Base-by-base conservation (phyloP, 768 basidiomycete species). In the Russula virescens region DNA sequence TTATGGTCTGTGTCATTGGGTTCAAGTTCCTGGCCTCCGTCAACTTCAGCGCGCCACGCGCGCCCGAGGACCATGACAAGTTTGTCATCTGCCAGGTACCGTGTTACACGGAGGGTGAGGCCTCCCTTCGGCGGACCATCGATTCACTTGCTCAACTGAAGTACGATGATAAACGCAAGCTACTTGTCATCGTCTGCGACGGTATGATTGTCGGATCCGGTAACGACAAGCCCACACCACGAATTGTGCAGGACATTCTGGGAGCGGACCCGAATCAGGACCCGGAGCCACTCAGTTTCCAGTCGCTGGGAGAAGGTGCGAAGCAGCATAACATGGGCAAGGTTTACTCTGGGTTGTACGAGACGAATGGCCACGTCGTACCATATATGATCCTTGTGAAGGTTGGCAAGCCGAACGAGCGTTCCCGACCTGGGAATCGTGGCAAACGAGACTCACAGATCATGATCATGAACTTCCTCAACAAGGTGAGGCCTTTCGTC, bases 291-390 rank as follows among this genome's bases (percentile, higher is more conserved):
- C 80, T 99, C 60, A 91, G 92, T 69, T 99, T 98, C 83, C 75
- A 91, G 58, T 94, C 90, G 13, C 82, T 99, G 48, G 96, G 96
- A 18, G 93, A 97, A 70, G 96, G 96, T 43, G 86, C 91, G 42
- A 91, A 91, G 74, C 96, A 97, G 75, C 91, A 97, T 70, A 99
- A 98, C 71, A 94, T 96, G 89, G 96, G 90, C 77, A 98, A 97
- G 77, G 86, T 98, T 3, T 98, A 95, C 74, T 96, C 95, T 13
- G 95, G 96, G 7, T 71, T 98, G 69, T 98, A 98, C 70, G 97
- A 98, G 72, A 89, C 85, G 67, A 79, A 88, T 38, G 95, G 96
- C 2, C 96, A 98, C 71, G 94, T 98, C 69, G 93, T 99, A 0
- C 97, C 96, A 21, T 98, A 95, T 69, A 75, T 95, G 66, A 92